These are phyloP conservation scores for Nicotiana tomentosiformis DNA, from an alignment of 257 asterid genomes.

Conservation along the genomic window DNA sequence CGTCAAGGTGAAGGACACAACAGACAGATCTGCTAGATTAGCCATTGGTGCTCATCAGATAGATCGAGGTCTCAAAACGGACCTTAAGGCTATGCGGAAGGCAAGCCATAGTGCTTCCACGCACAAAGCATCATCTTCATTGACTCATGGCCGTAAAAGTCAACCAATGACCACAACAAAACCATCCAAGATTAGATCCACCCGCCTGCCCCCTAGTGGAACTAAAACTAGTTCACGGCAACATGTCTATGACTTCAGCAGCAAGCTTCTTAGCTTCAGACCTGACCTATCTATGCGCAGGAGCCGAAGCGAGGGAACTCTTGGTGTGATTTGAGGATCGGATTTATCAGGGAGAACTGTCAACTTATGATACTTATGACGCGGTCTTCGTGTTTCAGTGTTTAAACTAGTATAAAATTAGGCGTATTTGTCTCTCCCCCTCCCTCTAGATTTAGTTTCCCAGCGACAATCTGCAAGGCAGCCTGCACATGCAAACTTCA, in stretches of 20 bases:
- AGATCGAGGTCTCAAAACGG: slow-evolving; percentile 49
- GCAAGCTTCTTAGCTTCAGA: slow-evolving; percentile 36
- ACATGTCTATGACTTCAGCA: slow-evolving; percentile 29
- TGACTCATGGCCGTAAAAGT: slow-evolving; percentile 57
- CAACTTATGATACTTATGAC: neutral
- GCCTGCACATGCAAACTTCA: neutral
- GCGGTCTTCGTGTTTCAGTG: neutral
- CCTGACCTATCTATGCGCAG: slow-evolving; percentile 47
- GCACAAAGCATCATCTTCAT: slow-evolving; percentile 47
- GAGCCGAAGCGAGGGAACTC: slow-evolving; percentile 82
- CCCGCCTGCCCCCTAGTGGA: slow-evolving; percentile 54
- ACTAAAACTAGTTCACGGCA: slow-evolving; percentile 33
- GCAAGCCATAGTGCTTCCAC: slow-evolving; percentile 39
- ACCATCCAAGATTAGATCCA: slow-evolving; percentile 41
- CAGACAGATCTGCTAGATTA: slow-evolving; percentile 63
- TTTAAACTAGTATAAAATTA: neutral
- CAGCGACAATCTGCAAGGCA: neutral
- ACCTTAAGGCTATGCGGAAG: slow-evolving; percentile 45
- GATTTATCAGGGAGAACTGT: neutral
- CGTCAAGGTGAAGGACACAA: slow-evolving; percentile 63
- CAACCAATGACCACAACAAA: slow-evolving; percentile 44
- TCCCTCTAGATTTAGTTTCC: neutral
- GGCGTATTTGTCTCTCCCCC: neutral
- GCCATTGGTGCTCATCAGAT: slow-evolving; percentile 49
- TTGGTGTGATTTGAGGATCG: slow-evolving; percentile 46